phyloP scores from a whole-genome alignment of 1,284 basidiomycete species.

The Ceratobasidium sp. region DNA sequence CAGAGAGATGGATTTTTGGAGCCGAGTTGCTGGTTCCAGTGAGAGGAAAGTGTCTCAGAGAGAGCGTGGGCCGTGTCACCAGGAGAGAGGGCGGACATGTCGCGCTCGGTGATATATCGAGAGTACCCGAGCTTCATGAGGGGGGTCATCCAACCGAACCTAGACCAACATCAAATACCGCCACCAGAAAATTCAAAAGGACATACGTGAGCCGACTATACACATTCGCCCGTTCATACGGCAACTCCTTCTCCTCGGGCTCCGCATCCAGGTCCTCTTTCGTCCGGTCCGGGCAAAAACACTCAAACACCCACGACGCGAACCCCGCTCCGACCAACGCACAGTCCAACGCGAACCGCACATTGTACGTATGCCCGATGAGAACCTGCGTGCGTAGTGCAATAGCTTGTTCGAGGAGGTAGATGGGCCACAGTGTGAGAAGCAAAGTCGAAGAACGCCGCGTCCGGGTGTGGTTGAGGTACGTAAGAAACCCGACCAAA shows the following conservation, averaged over 20 bases:
- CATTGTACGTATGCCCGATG: conserved; percentile 52
- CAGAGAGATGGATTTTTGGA: conserved; percentile 67
- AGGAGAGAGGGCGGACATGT: conserved; percentile 74
- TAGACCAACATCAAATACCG: background rate
- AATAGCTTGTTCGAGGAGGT: conserved; percentile 64
- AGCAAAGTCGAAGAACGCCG: conserved; percentile 79
- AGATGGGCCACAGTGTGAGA: conserved; percentile 86
- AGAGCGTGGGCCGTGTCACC: conserved; percentile 80
- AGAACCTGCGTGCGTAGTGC: conserved; percentile 68
- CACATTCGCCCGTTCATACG: conserved; percentile 83
- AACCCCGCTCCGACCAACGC: conserved; percentile 63
- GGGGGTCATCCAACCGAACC: conserved; percentile 81
- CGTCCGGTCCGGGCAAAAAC: conserved; percentile 72
- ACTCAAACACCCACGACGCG: conserved; percentile 74
- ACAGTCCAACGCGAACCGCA: conserved; percentile 63
- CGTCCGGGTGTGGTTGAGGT: conserved; percentile 79
- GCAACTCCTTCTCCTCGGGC: conserved; percentile 67
- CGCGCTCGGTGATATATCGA: conserved; percentile 76
- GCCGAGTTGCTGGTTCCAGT: conserved; percentile 56
- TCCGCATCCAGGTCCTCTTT: conserved; percentile 31
- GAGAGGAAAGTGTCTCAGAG: conserved; percentile 66
- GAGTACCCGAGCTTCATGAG: conserved; percentile 66
- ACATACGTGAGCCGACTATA: conserved; percentile 62
- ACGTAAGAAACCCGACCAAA: conserved; percentile 63
- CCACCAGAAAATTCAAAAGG: background rate